Conservation (phyloP, 2,329 filamentous ascomycete genomes). For the Scortechinia acanthostroma region DNA sequence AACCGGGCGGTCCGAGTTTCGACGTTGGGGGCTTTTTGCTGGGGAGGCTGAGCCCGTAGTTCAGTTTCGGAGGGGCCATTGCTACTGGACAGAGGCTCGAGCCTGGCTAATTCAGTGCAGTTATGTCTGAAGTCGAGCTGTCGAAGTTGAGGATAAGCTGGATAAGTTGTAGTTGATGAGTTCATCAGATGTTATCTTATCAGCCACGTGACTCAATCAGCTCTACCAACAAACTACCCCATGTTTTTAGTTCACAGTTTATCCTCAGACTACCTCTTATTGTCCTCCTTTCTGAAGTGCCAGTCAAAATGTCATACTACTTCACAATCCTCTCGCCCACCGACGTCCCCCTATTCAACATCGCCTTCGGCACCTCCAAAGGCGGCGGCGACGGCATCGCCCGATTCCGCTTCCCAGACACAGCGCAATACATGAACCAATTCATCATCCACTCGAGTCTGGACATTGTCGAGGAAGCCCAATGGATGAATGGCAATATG, state of each 20-base stretch:
- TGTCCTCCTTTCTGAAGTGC: neutral
- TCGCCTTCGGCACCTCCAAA: conserved; percentile 71
- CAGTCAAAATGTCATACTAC: conserved; percentile 63
- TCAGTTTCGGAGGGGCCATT: too few species aligned
- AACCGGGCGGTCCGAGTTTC: conserved; percentile 16
- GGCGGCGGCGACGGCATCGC: conserved; percentile 65
- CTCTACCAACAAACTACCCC: too few species aligned
- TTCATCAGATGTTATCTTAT: too few species aligned
- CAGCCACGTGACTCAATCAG: neutral
- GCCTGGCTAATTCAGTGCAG: too few species aligned
- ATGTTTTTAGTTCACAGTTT: too few species aligned
- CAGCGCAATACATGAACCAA: conserved; percentile 67
- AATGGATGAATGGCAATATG: conserved; percentile 62
- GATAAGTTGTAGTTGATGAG: too few species aligned
- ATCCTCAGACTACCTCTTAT: neutral
- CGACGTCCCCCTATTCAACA: conserved; percentile 67
- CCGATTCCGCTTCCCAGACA: conserved; percentile 47
- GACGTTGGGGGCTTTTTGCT: conserved; percentile 16
- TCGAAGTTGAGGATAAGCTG: too few species aligned
- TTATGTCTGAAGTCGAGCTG: too few species aligned
- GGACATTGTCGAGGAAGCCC: conserved; percentile 69
- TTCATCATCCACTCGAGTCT: conserved; percentile 69
- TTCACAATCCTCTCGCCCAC: conserved; percentile 68
- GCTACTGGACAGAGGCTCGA: too few species aligned
- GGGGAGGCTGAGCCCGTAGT: conserved; percentile 29